Evolutionary conservation across 2,329 filamentous ascomycete genomes (phyloP).

Genomic region (Ophiostoma populinum): DNA sequence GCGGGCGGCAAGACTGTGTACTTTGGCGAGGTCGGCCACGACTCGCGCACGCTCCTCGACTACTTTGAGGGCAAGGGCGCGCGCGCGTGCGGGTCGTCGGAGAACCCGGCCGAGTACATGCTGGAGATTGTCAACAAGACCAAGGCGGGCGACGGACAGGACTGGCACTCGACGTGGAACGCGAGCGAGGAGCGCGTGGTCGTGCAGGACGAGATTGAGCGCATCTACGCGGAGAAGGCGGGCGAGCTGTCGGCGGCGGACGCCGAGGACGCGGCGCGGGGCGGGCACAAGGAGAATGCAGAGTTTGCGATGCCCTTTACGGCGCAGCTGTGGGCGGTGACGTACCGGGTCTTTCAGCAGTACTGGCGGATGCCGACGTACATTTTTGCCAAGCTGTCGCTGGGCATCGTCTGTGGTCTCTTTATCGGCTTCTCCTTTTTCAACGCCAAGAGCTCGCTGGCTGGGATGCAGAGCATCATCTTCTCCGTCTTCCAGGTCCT

Average conservation of each 20-base stretch:
- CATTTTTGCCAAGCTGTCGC: constrained; percentile 64
- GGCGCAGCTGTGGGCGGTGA: constrained; percentile 49
- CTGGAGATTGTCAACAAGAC: constrained; percentile 47
- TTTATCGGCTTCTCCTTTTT: constrained; percentile 77
- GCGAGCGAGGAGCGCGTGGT: constrained; percentile 35
- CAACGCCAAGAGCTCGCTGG: constrained; percentile 49
- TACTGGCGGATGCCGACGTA: constrained; percentile 85
- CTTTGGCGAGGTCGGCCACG: constrained; percentile 58
- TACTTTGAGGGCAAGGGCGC: constrained; percentile 63
- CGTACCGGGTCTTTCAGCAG: constrained; percentile 65
- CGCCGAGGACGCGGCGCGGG: constrained; percentile 31
- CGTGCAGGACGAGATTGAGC: constrained; percentile 39
- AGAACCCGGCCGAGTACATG: constrained; percentile 79
- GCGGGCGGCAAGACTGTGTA: constrained; percentile 65
- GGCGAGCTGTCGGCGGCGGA: constrained; percentile 14
- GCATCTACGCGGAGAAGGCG: constrained; percentile 28
- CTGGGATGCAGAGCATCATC: constrained; percentile 70
- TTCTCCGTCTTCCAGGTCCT: constrained; percentile 73
- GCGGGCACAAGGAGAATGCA: constrained; percentile 14
- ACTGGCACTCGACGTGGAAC: constrained; percentile 49
- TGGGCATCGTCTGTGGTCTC: constrained; percentile 46
- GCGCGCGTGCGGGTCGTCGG: constrained; percentile 40
- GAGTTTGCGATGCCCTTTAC: constrained; percentile 69
- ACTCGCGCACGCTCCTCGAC: constrained; percentile 23
- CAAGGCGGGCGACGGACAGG: constrained; percentile 39